Evolutionary conservation across 148 eudicot genomes (phyloP).

Genomic region (Rhododendron henanense): DNA sequence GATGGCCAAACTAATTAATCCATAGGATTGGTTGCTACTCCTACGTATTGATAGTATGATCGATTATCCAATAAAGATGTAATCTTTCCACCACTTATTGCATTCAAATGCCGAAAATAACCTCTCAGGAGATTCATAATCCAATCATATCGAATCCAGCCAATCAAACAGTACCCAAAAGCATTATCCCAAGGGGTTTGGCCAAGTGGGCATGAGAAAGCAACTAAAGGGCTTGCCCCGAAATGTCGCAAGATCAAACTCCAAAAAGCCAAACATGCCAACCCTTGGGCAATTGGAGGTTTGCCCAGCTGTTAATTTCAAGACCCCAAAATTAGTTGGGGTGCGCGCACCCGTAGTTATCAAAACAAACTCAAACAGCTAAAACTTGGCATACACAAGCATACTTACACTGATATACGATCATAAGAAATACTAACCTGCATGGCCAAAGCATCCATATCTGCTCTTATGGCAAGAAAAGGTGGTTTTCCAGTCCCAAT

Average conservation of each 20-base stretch:
- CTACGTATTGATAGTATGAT: background rate
- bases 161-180: background rate
- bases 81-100: background rate
- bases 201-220: no score
- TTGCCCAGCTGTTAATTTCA: no score
- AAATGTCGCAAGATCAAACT: background rate
- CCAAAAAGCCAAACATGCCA: background rate
- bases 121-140: background rate
- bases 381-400: background rate
- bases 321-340: background rate
- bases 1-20: background rate
- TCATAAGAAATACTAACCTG: constrained; percentile 22
- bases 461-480: constrained; percentile 52
- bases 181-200: background rate
- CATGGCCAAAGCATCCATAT: constrained; percentile 60
- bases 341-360: background rate
- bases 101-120: background rate
- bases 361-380: background rate
- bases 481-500: constrained; percentile 50
- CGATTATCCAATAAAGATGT: background rate
- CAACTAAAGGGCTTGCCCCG: no score
- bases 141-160: background rate
- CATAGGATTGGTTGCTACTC: background rate
- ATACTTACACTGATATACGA: background rate
- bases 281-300: no score